Evolutionary conservation across 805 yeast species (phyloP).

Genomic region (Metschnikowia amazonensis): DNA sequence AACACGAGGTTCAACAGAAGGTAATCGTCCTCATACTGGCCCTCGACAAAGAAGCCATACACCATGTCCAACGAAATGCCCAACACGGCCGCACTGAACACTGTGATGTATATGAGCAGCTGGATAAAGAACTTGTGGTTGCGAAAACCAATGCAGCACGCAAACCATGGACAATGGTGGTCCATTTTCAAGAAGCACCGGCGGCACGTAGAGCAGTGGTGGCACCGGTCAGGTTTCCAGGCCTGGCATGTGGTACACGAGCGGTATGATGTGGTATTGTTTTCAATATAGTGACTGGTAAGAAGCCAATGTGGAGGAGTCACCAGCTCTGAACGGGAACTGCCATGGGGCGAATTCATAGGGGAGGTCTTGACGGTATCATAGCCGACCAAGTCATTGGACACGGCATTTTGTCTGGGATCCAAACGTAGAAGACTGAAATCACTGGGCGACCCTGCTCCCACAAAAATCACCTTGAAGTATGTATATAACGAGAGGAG

Average conservation of each 20-base stretch:
- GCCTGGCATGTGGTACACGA: slow-evolving; percentile 50
- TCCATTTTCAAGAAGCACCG: slow-evolving; percentile 51
- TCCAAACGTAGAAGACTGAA: slow-evolving; percentile 40
- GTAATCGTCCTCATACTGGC: slow-evolving; percentile 39
- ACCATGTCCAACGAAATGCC: slow-evolving; percentile 39
- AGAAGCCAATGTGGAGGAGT: slow-evolving; percentile 34
- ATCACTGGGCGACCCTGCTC: slow-evolving; percentile 67
- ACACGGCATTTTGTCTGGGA: slow-evolving; percentile 15
- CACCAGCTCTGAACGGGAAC: not conserved
- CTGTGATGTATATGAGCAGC: slow-evolving; percentile 53
- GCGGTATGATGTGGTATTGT: slow-evolving; percentile 55
- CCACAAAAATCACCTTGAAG: slow-evolving; percentile 46
- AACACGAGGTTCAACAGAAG: slow-evolving; percentile 55
- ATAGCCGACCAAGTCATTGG: slow-evolving; percentile 11
- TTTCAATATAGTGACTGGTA: slow-evolving; percentile 39
- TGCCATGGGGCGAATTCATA: not conserved
- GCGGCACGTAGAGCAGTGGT: slow-evolving; percentile 51
- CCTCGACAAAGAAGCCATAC: slow-evolving; percentile 44
- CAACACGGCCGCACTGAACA: slow-evolving; percentile 45
- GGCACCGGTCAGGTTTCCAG: slow-evolving; percentile 61
- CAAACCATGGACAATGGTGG: slow-evolving; percentile 86
- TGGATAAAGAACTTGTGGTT: slow-evolving; percentile 82
- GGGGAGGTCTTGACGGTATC: not conserved
- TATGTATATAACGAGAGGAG: slow-evolving; percentile 47
- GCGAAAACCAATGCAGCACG: slow-evolving; percentile 76